phyloP scores from a whole-genome alignment of 805 yeast species.

The Candida golubevii region DNA sequence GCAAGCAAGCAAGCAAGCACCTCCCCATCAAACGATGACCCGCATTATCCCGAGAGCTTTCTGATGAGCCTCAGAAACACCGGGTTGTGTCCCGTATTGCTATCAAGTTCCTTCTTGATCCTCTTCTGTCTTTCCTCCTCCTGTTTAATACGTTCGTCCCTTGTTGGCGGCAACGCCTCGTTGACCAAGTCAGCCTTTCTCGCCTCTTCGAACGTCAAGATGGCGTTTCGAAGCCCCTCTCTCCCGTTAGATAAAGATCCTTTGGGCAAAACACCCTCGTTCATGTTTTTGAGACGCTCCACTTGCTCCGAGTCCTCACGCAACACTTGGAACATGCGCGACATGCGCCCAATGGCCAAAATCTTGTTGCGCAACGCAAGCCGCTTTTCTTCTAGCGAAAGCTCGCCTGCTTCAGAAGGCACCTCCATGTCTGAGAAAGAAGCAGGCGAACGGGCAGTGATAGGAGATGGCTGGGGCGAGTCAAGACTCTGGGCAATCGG shows the following conservation, averaged over 20 bases:
- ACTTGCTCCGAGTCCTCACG: constrained; percentile 87
- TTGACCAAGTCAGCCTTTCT: constrained; percentile 71
- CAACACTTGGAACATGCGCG: constrained; percentile 84
- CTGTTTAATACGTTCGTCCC: constrained; percentile 47
- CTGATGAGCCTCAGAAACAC: constrained; percentile 38
- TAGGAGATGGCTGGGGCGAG: constrained; percentile 22
- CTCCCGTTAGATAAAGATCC: constrained; percentile 82
- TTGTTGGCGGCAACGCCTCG: constrained; percentile 84
- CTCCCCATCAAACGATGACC: no score
- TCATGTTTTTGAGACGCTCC: constrained; percentile 65
- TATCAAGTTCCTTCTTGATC: constrained; percentile 34
- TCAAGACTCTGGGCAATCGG: constrained; percentile 38
- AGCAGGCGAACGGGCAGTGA: constrained; percentile 6
- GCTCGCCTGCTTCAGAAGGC: constrained; percentile 9
- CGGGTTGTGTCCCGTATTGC: constrained; percentile 28
- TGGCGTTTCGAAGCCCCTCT: constrained; percentile 68
- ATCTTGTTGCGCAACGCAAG: constrained; percentile 78
- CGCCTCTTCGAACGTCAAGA: constrained; percentile 79
- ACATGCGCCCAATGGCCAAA: constrained; percentile 92
- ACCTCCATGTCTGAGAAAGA: constrained; percentile 6
- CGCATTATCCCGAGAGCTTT: constrained; percentile 24
- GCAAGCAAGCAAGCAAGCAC: no score
- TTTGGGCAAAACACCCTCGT: constrained; percentile 78
- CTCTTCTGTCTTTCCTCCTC: constrained; percentile 45
- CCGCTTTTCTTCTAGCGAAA: constrained; percentile 34